Evolutionary conservation across 2,329 filamentous ascomycete species (phyloP).

Genomic region (Colletotrichum tamarilloi): DNA sequence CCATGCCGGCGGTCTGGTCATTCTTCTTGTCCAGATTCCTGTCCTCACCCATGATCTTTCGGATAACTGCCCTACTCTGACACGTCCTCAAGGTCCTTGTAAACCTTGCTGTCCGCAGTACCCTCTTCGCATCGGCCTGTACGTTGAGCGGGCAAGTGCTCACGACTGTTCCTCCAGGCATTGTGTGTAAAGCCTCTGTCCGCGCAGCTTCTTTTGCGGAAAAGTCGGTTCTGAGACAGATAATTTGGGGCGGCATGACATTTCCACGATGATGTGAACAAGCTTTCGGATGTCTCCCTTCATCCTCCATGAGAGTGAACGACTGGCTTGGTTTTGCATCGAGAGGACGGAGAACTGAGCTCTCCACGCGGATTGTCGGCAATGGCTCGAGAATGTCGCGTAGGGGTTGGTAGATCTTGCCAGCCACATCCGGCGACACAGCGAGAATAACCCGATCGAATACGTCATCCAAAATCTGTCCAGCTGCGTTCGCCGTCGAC

Average conservation of each 20-base stretch:
- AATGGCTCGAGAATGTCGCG: constrained; percentile 51
- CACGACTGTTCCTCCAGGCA: constrained; percentile 62
- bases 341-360: constrained; percentile 51
- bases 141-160: constrained; percentile 59
- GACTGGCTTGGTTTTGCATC: not conserved
- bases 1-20: no score
- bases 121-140: constrained; percentile 48
- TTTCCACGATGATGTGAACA: constrained; percentile 41
- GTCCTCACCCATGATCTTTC: no score
- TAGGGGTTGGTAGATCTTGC: constrained; percentile 58
- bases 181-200: constrained; percentile 65
- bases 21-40: no score
- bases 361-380: constrained; percentile 60
- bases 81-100: constrained; percentile 62
- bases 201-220: constrained; percentile 26
- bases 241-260: constrained; percentile 42
- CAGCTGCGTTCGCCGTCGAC: constrained; percentile 6
- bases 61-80: no score
- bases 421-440: constrained; percentile 64
- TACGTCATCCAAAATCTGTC: constrained; percentile 41
- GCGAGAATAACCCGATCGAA: constrained; percentile 66
- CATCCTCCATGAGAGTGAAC: constrained; percentile 27
- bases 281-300: not conserved
- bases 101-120: constrained; percentile 60
- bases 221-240: constrained; percentile 50